Evolutionary conservation across 495 filamentous ascomycete species (phyloP).

Genomic region (Tuber microsphaerosporum): DNA sequence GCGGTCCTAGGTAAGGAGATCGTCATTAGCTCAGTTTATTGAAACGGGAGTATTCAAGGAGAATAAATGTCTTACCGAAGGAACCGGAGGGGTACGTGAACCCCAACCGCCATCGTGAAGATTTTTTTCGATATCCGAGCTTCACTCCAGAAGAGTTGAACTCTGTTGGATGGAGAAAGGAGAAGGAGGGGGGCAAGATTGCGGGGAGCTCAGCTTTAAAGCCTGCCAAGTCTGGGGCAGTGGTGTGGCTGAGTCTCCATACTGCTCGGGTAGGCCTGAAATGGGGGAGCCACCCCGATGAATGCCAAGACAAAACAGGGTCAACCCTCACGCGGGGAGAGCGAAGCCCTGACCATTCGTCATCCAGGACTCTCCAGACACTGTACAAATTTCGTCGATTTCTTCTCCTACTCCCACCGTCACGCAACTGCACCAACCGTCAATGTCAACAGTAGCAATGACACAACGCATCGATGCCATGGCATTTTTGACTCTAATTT

Average conservation of each 20-base stretch:
- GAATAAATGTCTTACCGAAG: slow-evolving; percentile 29
- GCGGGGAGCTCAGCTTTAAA: slow-evolving; percentile 9
- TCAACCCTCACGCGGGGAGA: neutral
- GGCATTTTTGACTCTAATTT: neutral
- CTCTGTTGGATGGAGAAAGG: neutral
- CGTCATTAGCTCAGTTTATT: slow-evolving; percentile 4
- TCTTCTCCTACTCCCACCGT: neutral
- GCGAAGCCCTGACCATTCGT: neutral
- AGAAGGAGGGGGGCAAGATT: neutral
- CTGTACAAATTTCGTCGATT: neutral
- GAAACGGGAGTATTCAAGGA: neutral
- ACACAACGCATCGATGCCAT: neutral
- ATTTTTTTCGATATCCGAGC: slow-evolving; percentile 3
- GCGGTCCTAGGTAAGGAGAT: slow-evolving; percentile 21
- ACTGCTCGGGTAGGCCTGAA: neutral
- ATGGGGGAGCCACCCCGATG: neutral
- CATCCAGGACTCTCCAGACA: neutral
- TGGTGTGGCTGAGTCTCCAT: neutral
- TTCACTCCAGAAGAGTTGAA: neutral
- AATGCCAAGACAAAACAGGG: neutral
- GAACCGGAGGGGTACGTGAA: slow-evolving; percentile 40
- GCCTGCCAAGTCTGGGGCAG: neutral
- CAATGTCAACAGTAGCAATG: slow-evolving; percentile 1
- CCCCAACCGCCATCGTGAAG: slow-evolving; percentile 40
- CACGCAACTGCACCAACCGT: neutral